Conservation (phyloP, 106 monocot genomes). For the Allium cepa region DNA sequence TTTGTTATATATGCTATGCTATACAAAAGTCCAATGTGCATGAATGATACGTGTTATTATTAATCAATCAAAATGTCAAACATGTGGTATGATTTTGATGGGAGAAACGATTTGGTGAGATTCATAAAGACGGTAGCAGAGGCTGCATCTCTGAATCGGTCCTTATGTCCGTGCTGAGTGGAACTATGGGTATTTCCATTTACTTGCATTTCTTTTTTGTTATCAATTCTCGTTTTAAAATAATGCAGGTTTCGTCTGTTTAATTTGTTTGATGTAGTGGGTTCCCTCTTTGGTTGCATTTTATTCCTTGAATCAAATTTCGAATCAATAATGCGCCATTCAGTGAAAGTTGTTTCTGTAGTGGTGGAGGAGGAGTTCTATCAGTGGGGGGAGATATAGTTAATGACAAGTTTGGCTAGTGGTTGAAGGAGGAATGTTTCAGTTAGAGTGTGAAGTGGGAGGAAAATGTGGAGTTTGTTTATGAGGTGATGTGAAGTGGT, state of each 20-base stretch:
- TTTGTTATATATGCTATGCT: not conserved
- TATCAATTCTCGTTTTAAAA: not conserved
- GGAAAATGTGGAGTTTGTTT: no score
- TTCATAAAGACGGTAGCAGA: constrained; percentile 78
- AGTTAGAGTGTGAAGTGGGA: no score
- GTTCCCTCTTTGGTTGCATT: constrained; percentile 94
- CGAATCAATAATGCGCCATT: constrained; percentile 81
- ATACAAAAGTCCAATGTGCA: not conserved
- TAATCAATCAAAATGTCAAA: not conserved
- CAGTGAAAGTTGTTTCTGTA: constrained; percentile 45
- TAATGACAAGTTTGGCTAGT: no score
- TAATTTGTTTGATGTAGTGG: constrained; percentile 42
- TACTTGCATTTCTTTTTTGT: not conserved
- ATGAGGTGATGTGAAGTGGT: no score
- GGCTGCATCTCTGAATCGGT: constrained; percentile 85
- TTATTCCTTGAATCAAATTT: constrained; percentile 88
- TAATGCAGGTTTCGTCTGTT: not conserved
- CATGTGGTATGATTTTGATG: constrained; percentile 76
- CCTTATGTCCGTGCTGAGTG: constrained; percentile 95
- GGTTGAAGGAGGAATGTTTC: no score
- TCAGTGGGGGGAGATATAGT: no score
- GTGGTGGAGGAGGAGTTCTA: no score
- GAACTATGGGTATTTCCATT: constrained; percentile 70
- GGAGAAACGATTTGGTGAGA: constrained; percentile 73
- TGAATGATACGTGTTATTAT: not conserved